Conservation (phyloP, 768 basidiomycete species). For the Hericium erinaceus region DNA sequence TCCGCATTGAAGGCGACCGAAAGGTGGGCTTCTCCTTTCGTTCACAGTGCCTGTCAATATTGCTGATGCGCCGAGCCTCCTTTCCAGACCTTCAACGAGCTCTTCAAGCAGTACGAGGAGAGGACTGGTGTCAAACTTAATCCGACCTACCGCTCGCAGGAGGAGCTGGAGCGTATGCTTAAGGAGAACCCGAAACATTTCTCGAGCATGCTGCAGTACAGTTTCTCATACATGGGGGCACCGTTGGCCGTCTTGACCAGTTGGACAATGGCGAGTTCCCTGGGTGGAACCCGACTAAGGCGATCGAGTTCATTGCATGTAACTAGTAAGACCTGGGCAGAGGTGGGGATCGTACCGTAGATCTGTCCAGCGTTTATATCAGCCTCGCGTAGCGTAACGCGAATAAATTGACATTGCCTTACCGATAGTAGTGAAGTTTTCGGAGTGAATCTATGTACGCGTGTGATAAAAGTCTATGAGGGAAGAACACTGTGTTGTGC, state of each 20-base stretch:
- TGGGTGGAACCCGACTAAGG: conserved; percentile 13
- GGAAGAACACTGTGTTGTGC: too few relatives aligned
- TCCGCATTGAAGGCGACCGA: too few relatives aligned
- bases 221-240: conserved; percentile 4
- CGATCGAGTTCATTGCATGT: not conserved
- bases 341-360: too few relatives aligned
- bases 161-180: conserved; percentile 5
- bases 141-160: conserved; percentile 8
- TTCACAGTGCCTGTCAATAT: too few relatives aligned
- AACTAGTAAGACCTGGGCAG: too few relatives aligned
- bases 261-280: conserved; percentile 13
- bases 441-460: too few relatives aligned
- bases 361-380: too few relatives aligned
- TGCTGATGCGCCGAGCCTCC: too few relatives aligned
- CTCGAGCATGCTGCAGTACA: not conserved
- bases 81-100: conserved; percentile 10
- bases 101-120: conserved; percentile 11
- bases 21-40: conserved; percentile 4
- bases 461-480: too few relatives aligned
- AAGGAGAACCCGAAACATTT: conserved; percentile 9
- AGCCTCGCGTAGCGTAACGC: too few relatives aligned
- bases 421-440: too few relatives aligned
- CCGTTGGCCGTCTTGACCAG: conserved; percentile 1
- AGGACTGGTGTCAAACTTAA: conserved; percentile 14
- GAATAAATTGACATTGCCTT: too few relatives aligned